phyloP scores from a whole-genome alignment of 257 asterid species.

The Linaria vulgaris region DNA sequence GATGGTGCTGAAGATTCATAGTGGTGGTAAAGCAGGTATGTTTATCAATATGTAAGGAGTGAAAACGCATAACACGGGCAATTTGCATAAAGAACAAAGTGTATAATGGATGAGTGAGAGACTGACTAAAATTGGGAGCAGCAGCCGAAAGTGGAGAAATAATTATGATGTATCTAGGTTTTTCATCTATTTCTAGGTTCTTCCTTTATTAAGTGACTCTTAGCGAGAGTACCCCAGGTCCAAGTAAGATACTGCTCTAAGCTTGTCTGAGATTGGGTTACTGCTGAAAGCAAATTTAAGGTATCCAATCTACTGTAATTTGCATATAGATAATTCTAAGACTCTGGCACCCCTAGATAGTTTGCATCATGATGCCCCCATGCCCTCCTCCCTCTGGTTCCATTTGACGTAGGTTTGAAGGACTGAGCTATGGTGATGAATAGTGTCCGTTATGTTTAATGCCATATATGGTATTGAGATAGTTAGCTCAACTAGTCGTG shows the following conservation, averaged over 20 bases:
- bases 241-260: neutral
- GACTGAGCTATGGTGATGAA: neutral
- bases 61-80: neutral
- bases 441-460: neutral
- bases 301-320: too few species aligned
- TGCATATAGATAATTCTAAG: too few species aligned
- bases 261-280: too few species aligned
- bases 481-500: neutral
- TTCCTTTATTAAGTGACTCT: neutral
- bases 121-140: neutral
- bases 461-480: constrained; percentile 2
- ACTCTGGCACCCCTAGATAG: too few species aligned
- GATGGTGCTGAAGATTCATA: neutral
- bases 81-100: neutral
- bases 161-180: neutral
- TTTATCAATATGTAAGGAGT: neutral
- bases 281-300: too few species aligned
- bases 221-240: neutral
- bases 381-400: too few species aligned
- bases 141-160: neutral
- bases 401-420: neutral
- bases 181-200: neutral
- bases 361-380: too few species aligned
- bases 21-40: neutral
- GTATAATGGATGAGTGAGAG: neutral